Evolutionary conservation across 371 early-diverging fungal species (phyloP).

Genomic region (Circinella umbellata): DNA sequence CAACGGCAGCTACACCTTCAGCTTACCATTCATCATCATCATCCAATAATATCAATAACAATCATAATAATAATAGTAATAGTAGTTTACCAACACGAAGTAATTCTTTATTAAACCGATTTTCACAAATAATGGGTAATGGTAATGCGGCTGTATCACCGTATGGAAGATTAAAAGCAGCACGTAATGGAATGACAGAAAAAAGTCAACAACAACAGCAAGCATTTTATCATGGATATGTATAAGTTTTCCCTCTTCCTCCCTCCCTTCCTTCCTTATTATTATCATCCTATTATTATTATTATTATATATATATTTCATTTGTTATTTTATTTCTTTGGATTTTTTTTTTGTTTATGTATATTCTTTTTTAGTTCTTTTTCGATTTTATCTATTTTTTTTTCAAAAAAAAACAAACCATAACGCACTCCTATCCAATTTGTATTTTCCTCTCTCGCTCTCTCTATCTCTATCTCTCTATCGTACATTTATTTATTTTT

Average conservation of each 20-base stretch:
- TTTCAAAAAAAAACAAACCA: no score
- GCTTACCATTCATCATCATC: background rate
- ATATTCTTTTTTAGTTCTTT: no score
- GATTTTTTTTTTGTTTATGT: no score
- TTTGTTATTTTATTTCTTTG: background rate
- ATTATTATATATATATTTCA: background rate
- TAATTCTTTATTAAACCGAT: constrained; percentile 35
- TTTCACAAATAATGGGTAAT: constrained; percentile 40
- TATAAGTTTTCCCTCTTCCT: constrained; percentile 14
- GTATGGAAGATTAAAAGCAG: constrained; percentile 15
- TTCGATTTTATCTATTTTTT: no score
- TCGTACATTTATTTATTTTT: no score
- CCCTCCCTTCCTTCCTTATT: background rate
- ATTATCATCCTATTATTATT: background rate
- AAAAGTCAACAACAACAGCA: background rate
- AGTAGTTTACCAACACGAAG: constrained; percentile 11
- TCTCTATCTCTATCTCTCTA: no score
- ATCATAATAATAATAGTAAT: no score
- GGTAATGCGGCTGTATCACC: constrained; percentile 20
- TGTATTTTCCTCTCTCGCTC: no score
- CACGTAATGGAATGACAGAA: background rate
- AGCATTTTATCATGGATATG: constrained; percentile 15
- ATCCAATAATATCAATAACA: no score
- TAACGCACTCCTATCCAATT: no score
- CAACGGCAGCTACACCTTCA: background rate